These are phyloP conservation scores for Aspergillus mulundensis DNA, from an alignment of 495 filamentous ascomycete species.

Conservation along the genomic window DNA sequence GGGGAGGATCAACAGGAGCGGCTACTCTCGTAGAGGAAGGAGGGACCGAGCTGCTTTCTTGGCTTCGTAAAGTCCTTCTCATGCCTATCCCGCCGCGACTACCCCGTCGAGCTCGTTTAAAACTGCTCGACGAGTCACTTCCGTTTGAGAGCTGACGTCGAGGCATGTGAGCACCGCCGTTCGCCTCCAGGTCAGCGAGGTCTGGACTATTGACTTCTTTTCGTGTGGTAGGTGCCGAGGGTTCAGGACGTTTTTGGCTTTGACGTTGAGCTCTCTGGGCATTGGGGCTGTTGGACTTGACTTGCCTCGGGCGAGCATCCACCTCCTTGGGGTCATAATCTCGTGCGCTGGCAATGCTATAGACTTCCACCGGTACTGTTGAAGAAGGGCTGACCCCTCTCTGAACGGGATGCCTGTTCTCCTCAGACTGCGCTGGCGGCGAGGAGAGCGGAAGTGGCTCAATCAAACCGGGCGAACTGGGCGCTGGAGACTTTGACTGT, in stretches of 20 bases:
- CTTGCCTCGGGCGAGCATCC: neutral
- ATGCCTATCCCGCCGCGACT: conserved; percentile 38
- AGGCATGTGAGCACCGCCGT: conserved; percentile 12
- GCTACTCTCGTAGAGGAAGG: conserved; percentile 27
- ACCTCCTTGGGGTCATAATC: neutral
- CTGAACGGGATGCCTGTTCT: neutral
- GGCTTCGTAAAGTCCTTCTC: conserved; percentile 52
- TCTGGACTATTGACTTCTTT: conserved; percentile 5
- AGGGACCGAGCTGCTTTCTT: conserved; percentile 20
- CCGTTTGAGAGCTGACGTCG: conserved; percentile 44
- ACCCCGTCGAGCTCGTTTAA: conserved; percentile 46
- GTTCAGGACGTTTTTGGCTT: conserved; percentile 21
- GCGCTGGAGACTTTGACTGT: conserved; percentile 10
- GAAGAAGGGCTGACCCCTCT: conserved; percentile 3
- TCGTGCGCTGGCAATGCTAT: conserved; percentile 9
- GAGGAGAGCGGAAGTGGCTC: conserved; percentile 19
- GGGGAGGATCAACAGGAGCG: conserved; percentile 28
- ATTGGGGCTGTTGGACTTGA: conserved; percentile 4
- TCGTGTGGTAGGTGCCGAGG: conserved; percentile 25
- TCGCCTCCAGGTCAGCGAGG: conserved; percentile 1
- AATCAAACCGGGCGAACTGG: conserved; percentile 19
- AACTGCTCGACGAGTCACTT: conserved; percentile 61
- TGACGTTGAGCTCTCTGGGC: neutral
- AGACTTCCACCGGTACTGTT: conserved; percentile 16
- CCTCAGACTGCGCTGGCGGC: conserved; percentile 11